Evolutionary conservation across 805 yeast species (phyloP), one percentile per base, ranked within the genome.

Genomic region (Pichia membranifaciens): DNA sequence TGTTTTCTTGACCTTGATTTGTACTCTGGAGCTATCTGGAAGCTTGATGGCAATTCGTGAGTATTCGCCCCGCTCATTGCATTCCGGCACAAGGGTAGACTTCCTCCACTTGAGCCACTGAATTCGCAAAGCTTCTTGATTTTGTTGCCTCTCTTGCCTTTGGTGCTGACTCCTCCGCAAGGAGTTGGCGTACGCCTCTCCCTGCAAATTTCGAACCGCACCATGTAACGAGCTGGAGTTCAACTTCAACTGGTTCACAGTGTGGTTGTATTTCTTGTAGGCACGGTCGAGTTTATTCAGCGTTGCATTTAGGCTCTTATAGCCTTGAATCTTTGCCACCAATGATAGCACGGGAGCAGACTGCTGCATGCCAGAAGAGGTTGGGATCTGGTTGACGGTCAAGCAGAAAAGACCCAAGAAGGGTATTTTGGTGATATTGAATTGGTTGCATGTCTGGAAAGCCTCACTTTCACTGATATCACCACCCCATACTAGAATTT

Each of bases 401-500:
- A 88, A 70, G 41, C 88, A 82, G 10, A 93, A 62, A 12, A 90
- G 67, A 0, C 91, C 95, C 31, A 87, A 62, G 59, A 86, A 84
- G n/a, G 99, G 99, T 58, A 82, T 81, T 53, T 78, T 75, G 18
- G 87, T 75, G 36, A 83, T 82, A 48, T 78, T 76, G 50, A 90
- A 74, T 34, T 83, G 79, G 58, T 84, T 82, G 0, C 95, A 84
- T 15, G 88, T 81, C 56, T 87, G 95, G 58, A 78, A 81, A 1
- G 91, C 87, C 62, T 91, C 98, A 18, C 89, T 79, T 48, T 81
- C 80, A n/a, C 76, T 74, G 21, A 84, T 77, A 59, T 87, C 83
- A 8, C 96, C 96, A 37, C 90, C 95, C 98, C 98, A 91, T 2
- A 87, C 65, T 3, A 87, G 54, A 2, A 82, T 61, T 39, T 85